Conservation (phyloP, 805 yeast species). For the Ogataea zsoltii region DNA sequence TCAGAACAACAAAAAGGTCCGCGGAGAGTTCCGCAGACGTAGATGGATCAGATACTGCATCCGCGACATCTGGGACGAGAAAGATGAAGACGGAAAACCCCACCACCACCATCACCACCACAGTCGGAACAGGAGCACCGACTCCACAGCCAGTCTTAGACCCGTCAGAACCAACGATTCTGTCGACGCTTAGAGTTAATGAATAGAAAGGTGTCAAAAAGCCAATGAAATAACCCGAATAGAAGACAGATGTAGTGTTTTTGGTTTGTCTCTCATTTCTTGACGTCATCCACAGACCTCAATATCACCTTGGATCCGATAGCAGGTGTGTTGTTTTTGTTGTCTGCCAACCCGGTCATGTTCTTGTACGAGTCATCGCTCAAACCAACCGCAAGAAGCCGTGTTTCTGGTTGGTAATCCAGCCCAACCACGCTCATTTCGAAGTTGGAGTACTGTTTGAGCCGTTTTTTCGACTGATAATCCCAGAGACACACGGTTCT, state of each 20-base stretch:
- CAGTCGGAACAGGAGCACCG: constrained; percentile 13
- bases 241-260: too few relatives aligned
- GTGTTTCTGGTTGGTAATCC: constrained; percentile 14
- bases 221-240: too few relatives aligned
- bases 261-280: background rate
- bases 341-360: constrained; percentile 22
- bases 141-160: constrained; percentile 10
- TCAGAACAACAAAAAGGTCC: constrained; percentile 21
- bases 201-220: too few relatives aligned
- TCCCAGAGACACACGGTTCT: constrained; percentile 36
- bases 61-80: constrained; percentile 26
- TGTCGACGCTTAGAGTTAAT: constrained; percentile 8
- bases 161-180: constrained; percentile 14
- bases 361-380: constrained; percentile 46
- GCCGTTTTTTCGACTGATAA: constrained; percentile 27
- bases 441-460: constrained; percentile 27
- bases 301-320: constrained; percentile 19
- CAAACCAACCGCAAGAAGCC: constrained; percentile 38
- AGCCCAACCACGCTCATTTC: constrained; percentile 22
- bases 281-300: constrained; percentile 9
- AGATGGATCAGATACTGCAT: constrained; percentile 60
- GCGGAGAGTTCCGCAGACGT: constrained; percentile 59
- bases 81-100: constrained; percentile 2
- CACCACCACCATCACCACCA: constrained; percentile 8
- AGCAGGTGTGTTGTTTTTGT: constrained; percentile 19